Evolutionary conservation across 2,329 filamentous ascomycete species (phyloP).

Genomic region (Botryotinia convoluta): DNA sequence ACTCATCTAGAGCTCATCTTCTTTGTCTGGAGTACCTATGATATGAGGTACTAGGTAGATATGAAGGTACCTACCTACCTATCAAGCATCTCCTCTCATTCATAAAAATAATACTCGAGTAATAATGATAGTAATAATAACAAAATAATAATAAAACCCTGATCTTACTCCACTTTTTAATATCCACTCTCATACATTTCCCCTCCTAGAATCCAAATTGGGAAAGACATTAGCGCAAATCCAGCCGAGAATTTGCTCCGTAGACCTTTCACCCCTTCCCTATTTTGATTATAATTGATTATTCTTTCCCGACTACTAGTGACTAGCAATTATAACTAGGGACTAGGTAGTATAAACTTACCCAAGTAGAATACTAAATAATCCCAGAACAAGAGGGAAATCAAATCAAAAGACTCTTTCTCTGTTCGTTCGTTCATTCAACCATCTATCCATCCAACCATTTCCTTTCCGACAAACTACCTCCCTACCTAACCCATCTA

Average conservation of each 20-base stretch:
- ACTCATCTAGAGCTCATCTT: background rate
- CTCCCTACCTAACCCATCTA: background rate
- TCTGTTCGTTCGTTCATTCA: slow-evolving; percentile 11
- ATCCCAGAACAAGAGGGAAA: slow-evolving; percentile 7
- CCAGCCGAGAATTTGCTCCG: slow-evolving; percentile 8
- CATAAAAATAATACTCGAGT: background rate
- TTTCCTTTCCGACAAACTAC: slow-evolving; percentile 2
- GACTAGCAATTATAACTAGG: background rate
- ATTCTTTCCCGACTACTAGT: slow-evolving; percentile 4
- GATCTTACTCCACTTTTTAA: background rate
- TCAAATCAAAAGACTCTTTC: slow-evolving; percentile 1
- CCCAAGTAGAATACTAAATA: background rate
- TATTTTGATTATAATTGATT: slow-evolving; percentile 5
- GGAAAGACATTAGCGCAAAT: slow-evolving; percentile 10
- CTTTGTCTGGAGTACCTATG: background rate
- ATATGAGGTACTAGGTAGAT: background rate
- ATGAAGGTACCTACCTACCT: too few relatives aligned
- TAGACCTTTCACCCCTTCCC: background rate
- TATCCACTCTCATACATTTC: slow-evolving; percentile 15
- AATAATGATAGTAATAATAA: background rate
- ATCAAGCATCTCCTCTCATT: background rate
- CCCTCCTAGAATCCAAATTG: slow-evolving; percentile 3
- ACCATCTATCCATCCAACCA: background rate
- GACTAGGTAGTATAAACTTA: background rate
- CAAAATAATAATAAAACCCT: slow-evolving; percentile 1